phyloP scores from a whole-genome alignment of 192 early-diverging fungal species.

The Coemansia sp. region DNA sequence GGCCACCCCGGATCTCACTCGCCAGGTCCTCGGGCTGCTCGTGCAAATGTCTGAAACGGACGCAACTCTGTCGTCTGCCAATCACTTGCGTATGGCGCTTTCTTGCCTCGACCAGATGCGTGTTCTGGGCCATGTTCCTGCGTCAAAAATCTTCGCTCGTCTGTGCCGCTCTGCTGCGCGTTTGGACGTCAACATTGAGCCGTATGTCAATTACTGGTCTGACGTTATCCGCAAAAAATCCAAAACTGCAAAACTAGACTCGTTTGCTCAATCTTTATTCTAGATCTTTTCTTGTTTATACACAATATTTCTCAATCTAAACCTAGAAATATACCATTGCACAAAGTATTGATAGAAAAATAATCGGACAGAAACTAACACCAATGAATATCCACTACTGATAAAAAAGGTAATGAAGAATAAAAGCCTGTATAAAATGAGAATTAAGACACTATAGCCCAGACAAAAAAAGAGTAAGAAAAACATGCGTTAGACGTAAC shows the following conservation, averaged over 20 bases:
- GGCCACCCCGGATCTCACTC: neutral
- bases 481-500: no score
- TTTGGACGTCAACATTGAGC: slow-evolving; percentile 12
- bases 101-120: slow-evolving; percentile 29
- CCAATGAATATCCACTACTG: no score
- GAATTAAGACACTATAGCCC: no score
- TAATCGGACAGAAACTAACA: no score
- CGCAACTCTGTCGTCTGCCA: neutral
- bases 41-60: neutral
- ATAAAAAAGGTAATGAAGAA: no score
- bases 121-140: slow-evolving; percentile 16
- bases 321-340: no score
- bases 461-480: no score
- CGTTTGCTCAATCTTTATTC: slow-evolving; percentile 36
- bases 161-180: slow-evolving; percentile 16
- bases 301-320: no score
- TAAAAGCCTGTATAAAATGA: no score
- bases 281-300: slow-evolving; percentile 6
- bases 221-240: slow-evolving; percentile 5
- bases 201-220: slow-evolving; percentile 16
- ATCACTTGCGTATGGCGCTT: slow-evolving; percentile 7
- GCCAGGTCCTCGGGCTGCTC: neutral
- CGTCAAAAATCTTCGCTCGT: slow-evolving; percentile 6
- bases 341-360: no score
- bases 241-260: slow-evolving; percentile 11